phyloP scores from a whole-genome alignment of 2,329 filamentous ascomycete genomes.

The Xylaria sp. region DNA sequence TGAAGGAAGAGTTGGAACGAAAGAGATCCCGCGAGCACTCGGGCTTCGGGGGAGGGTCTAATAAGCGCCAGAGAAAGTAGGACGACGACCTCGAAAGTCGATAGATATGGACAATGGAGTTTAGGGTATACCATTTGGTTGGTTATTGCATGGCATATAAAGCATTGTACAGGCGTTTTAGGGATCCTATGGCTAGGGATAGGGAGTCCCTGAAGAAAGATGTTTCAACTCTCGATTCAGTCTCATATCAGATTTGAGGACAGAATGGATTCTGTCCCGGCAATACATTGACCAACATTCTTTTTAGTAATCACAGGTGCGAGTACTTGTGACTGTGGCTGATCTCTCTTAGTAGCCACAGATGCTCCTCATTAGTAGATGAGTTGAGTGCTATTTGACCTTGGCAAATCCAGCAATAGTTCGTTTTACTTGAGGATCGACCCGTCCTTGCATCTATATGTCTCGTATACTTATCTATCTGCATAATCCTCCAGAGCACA shows the following conservation, averaged over 20 bases:
- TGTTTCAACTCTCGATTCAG: background rate
- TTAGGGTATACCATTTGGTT: conserved; percentile 28
- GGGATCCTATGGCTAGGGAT: background rate
- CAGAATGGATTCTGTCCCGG: background rate
- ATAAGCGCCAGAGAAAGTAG: conserved; percentile 56
- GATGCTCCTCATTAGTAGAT: no score
- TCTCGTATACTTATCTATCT: no score
- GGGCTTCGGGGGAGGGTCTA: conserved; percentile 48
- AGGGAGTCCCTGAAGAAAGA: background rate
- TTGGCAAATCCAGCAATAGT: no score
- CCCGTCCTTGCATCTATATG: no score
- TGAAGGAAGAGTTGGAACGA: conserved; percentile 79
- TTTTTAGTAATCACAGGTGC: background rate
- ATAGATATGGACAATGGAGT: conserved; percentile 27
- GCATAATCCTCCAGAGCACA: no score
- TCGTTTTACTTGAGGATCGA: no score
- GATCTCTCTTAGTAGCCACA: background rate
- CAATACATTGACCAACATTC: background rate
- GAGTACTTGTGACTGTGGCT: background rate
- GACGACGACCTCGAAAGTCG: conserved; percentile 2
- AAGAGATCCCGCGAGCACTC: conserved; percentile 60
- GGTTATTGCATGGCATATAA: background rate
- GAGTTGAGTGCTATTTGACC: no score
- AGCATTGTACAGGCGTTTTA: conserved; percentile 13
- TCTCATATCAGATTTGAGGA: background rate